A percentile compares a stretch with the other conserved stretches of the same genome.
phyloP scores from a whole-genome alignment of 495 filamentous ascomycete genomes.

The Tricharina praecox region DNA sequence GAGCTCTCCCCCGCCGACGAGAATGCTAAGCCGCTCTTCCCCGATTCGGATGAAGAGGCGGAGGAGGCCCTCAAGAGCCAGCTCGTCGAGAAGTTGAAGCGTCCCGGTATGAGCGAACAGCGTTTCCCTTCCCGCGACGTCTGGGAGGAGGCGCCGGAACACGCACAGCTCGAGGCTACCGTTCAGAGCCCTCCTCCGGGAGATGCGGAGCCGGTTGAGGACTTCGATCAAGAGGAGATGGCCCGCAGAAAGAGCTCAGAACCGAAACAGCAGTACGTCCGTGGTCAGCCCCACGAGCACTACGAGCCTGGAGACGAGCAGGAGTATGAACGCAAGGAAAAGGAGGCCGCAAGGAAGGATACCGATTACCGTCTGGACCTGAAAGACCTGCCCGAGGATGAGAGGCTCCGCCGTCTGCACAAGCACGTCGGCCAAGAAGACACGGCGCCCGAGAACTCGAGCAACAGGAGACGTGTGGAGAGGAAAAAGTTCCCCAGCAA shows the following conservation, averaged over 20 bases:
- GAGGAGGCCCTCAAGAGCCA: conserved; percentile 16
- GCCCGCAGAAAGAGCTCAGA: conserved; percentile 26
- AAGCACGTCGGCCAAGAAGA: conserved; percentile 23
- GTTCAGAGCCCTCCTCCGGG: conserved; percentile 62
- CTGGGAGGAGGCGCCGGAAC: conserved; percentile 92
- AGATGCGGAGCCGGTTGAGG: conserved; percentile 41
- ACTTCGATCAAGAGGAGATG: conserved; percentile 32
- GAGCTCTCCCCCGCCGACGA: conserved; percentile 42
- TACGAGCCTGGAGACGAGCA: conserved; percentile 27
- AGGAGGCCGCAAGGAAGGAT: conserved; percentile 29
- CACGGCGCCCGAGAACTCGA: background rate
- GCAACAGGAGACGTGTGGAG: background rate
- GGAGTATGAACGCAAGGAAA: conserved; percentile 25
- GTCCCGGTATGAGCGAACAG: conserved; percentile 46
- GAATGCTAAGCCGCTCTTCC: conserved; percentile 90
- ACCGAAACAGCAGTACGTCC: conserved; percentile 10
- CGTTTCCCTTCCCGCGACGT: conserved; percentile 87
- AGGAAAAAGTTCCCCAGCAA: conserved; percentile 68
- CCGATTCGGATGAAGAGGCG: conserved; percentile 49
- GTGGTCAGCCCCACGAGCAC: conserved; percentile 26
- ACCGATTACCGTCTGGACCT: conserved; percentile 16
- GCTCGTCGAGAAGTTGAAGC: conserved; percentile 39
- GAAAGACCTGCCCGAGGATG: conserved; percentile 12
- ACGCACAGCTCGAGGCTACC: conserved; percentile 63
- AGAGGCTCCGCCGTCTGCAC: conserved; percentile 29